Evolutionary conservation across 192 early-diverging fungal species (phyloP).

Genomic region (Ambispora gerdemannii): DNA sequence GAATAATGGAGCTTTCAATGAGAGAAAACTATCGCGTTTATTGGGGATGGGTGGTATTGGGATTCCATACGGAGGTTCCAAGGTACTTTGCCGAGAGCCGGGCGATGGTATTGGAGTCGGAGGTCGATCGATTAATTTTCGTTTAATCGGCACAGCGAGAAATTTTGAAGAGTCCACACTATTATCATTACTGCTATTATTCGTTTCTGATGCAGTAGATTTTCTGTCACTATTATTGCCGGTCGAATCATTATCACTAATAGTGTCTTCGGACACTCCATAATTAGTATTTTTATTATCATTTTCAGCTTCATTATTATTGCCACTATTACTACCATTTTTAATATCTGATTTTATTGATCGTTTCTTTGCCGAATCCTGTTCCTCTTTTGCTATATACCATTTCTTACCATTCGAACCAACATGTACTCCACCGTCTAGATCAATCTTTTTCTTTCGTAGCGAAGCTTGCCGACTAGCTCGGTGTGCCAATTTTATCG

Average conservation of each 20-base stretch:
- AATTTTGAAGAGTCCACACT: background rate
- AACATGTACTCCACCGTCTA: constrained; percentile 6
- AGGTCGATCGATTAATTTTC: constrained; percentile 15
- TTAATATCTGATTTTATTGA: too few relatives aligned
- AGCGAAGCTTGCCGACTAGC: background rate
- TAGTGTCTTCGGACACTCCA: background rate
- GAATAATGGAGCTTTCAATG: background rate
- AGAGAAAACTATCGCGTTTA: background rate
- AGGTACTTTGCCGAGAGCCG: background rate
- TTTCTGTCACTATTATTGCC: background rate
- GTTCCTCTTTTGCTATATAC: constrained; percentile 3
- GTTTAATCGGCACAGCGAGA: background rate
- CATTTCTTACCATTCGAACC: constrained; percentile 19
- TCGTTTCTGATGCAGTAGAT: background rate
- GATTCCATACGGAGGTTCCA: constrained; percentile 28
- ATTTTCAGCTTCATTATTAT: background rate
- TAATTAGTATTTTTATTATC: background rate
- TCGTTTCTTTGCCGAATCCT: background rate
- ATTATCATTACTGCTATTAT: background rate
- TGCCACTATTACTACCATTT: too few relatives aligned
- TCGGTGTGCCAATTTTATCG: background rate
- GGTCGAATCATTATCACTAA: background rate
- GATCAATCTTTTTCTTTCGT: background rate
- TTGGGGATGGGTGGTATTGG: constrained; percentile 30
- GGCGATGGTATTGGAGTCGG: constrained; percentile 24